Evolutionary conservation across 2,329 filamentous ascomycete species (phyloP), one percentile per base, ranked within the genome.

Genomic region (Claviceps cyperi): DNA sequence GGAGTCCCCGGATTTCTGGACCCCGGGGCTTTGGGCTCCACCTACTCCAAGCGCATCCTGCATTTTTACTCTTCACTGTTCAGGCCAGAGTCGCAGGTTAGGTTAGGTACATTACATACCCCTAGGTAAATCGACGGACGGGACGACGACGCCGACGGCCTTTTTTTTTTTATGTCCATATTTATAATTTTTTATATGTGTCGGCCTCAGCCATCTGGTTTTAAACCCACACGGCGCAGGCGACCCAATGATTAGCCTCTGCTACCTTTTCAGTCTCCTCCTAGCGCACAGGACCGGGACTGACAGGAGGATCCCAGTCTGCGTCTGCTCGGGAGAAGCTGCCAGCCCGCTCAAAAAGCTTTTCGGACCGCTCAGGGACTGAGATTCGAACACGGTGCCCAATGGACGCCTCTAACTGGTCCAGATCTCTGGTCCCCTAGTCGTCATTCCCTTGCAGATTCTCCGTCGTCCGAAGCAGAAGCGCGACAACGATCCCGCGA

Each of bases 351-450:
- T 47, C 47, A 52, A 50, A 51, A 49, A 48, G 39, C 43, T 49
- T 50, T 50, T 24, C 41, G 40, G 32, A 41, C 50, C 48, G 22
- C 52, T 56, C 43, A 49, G 48, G 45, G 55, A 49, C 52, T 49
- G 22, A 49, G 47, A 43, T 39, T 54, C 46, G 50, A 48, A 51
- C 56, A 58, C 57, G 50, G 53, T 53, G 52, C 48, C 24, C 21
- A 48, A 47, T 36, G 32, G 43, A 4, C 46, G 43, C 48, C 17
- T 55, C 48, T 58, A 43, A 58, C 52, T 58, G 57, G 57, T 45
- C 49, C 19, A 49, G 17, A 22, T 43, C 41, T 22, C 15, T 4
- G 13, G 41, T 36, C 15, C 21, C 40, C 19, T 43, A 32, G 22
- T 48, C 24, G 17, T 19, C 41, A 32, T n/a, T 47, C 47, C 54